Conservation (phyloP, 495 filamentous ascomycete genomes). For the Copromyces sp. region DNA sequence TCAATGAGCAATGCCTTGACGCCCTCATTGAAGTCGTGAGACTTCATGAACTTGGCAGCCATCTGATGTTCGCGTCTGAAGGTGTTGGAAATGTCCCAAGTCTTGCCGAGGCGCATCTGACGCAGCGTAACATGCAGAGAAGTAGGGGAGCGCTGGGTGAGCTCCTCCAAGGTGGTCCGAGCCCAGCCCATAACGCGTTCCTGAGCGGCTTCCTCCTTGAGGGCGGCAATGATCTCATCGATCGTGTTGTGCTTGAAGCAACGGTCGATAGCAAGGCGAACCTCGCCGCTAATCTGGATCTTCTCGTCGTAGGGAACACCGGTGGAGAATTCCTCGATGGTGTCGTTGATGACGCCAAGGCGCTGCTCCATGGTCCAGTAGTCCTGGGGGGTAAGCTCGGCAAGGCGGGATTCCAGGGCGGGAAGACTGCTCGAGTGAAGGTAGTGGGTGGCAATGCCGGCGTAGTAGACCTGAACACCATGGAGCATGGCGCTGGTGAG, state of each 20-base stretch:
- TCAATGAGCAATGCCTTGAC: conserved; percentile 65
- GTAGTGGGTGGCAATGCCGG: conserved; percentile 88
- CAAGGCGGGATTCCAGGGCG: conserved; percentile 71
- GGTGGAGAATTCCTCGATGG: conserved; percentile 83
- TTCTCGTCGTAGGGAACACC: conserved; percentile 65
- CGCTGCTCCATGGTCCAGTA: conserved; percentile 49
- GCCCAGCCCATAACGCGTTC: conserved; percentile 57
- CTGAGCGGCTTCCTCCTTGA: conserved; percentile 43
- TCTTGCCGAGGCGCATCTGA: conserved; percentile 62
- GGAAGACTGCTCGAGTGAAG: conserved; percentile 78
- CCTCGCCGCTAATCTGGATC: conserved; percentile 49
- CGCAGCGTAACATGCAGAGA: conserved; percentile 70
- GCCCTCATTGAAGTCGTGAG: conserved; percentile 80
- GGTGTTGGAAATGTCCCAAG: conserved; percentile 70
- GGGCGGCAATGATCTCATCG: conserved; percentile 56
- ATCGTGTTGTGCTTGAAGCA: conserved; percentile 61
- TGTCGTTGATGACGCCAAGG: conserved; percentile 62
- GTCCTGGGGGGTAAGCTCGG: conserved; percentile 82
- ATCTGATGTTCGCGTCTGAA: conserved; percentile 77
- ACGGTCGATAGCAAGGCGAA: conserved; percentile 73
- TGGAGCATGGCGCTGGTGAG: conserved; percentile 73
- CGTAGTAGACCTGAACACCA: conserved; percentile 73
- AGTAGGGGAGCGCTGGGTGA: conserved; percentile 69
- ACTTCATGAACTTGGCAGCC: conserved; percentile 71
- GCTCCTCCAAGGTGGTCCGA: conserved; percentile 53